Evolutionary conservation across 2,329 filamentous ascomycete genomes (phyloP).

Genomic region (Hypocrella siamensis): DNA sequence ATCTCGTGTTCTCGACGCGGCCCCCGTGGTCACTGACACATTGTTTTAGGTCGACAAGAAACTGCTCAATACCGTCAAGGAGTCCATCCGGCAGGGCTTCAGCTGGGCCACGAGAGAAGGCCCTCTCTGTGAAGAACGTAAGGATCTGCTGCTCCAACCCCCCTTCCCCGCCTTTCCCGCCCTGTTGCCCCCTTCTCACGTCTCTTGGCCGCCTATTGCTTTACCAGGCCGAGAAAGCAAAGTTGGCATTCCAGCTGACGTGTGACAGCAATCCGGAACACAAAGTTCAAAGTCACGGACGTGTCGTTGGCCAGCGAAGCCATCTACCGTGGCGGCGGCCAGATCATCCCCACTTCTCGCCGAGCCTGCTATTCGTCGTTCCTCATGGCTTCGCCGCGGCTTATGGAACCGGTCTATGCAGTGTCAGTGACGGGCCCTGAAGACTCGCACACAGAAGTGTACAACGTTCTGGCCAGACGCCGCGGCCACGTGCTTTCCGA

Average conservation of each 20-base stretch:
- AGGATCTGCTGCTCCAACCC: no score
- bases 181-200: conserved; percentile 11
- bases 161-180: no score
- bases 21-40: background rate
- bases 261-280: conserved; percentile 72
- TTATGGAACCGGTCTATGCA: conserved; percentile 94
- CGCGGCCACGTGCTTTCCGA: conserved; percentile 91
- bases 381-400: conserved; percentile 84
- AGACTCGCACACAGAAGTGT: conserved; percentile 74
- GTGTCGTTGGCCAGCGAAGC: conserved; percentile 74
- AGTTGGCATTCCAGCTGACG: conserved; percentile 3
- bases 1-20: background rate
- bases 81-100: conserved; percentile 90
- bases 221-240: background rate
- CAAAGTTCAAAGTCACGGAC: conserved; percentile 93
- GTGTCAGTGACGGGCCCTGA: conserved; percentile 88
- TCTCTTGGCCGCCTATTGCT: background rate
- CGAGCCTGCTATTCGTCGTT: conserved; percentile 92
- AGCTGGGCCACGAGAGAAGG: conserved; percentile 94
- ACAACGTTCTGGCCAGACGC: conserved; percentile 78
- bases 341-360: conserved; percentile 90
- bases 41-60: conserved; percentile 73
- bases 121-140: conserved; percentile 91
- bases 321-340: conserved; percentile 88
- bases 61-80: conserved; percentile 69